phyloP scores from a whole-genome alignment of 768 basidiomycete species.

The Tricholoma saponaceum region DNA sequence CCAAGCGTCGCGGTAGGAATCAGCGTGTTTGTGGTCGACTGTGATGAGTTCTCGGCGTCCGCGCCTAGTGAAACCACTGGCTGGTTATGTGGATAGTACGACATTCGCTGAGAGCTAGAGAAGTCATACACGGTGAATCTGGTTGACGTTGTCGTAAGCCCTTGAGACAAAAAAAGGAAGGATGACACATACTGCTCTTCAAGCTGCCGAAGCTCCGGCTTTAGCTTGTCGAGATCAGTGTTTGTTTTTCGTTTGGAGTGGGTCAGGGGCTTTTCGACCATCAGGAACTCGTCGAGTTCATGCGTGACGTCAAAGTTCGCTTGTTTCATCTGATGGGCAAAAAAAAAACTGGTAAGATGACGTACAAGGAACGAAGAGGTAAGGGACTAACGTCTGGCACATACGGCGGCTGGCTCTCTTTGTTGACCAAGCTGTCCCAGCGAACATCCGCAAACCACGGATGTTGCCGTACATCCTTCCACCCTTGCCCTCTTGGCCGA shows the following conservation, averaged over 20 bases:
- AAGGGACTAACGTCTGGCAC: conserved; percentile 79
- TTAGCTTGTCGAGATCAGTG: conserved; percentile 81
- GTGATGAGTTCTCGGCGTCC: conserved; percentile 35
- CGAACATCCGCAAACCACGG: conserved; percentile 83
- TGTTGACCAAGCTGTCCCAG: conserved; percentile 75
- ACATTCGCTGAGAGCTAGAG: conserved; percentile 61
- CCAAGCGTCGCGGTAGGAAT: conserved; percentile 44
- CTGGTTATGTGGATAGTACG: conserved; percentile 88
- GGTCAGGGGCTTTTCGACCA: conserved; percentile 98
- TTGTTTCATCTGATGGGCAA: conserved; percentile 68
- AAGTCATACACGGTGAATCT: conserved; percentile 93
- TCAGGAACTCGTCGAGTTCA: conserved; percentile 93
- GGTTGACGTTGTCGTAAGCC: conserved; percentile 9
- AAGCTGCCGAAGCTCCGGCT: conserved; percentile 85
- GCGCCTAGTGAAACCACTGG: conserved; percentile 42
- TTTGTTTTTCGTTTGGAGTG: conserved; percentile 90
- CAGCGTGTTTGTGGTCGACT: conserved; percentile 38
- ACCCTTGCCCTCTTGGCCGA: conserved; percentile 58
- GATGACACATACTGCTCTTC: conserved; percentile 77
- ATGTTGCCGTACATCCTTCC: conserved; percentile 76
- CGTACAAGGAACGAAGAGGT: background rate
- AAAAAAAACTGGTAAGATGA: conserved; percentile 6
- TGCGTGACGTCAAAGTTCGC: conserved; percentile 99
- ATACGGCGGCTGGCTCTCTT: conserved; percentile 74
- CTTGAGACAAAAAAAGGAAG: background rate